phyloP scores from a whole-genome alignment of 768 basidiomycete species.

The Mycena indigotica region DNA sequence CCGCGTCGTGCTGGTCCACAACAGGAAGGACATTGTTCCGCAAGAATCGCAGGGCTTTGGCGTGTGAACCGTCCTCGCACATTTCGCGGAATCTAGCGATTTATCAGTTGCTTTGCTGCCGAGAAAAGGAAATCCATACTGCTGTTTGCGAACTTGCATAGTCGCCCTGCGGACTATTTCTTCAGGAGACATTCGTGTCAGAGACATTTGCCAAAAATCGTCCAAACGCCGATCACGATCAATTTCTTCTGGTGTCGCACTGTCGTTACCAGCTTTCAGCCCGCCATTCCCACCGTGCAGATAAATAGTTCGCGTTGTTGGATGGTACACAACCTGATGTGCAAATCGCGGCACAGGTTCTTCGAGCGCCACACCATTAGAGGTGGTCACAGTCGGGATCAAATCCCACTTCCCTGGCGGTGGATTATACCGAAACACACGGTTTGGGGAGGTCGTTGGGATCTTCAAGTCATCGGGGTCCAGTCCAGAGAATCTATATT shows the following conservation, averaged over 20 bases:
- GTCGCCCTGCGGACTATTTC: slow-evolving; percentile 66
- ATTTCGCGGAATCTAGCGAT: slow-evolving; percentile 74
- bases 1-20: slow-evolving; percentile 66
- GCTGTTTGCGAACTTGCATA: slow-evolving; percentile 69
- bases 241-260: slow-evolving; percentile 27
- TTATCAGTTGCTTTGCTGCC: too few species aligned
- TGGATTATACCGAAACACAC: slow-evolving; percentile 66
- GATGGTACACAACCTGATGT: slow-evolving; percentile 77
- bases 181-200: slow-evolving; percentile 60
- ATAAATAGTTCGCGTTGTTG: slow-evolving; percentile 54
- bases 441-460: slow-evolving; percentile 54
- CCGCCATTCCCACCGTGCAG: slow-evolving; percentile 82
- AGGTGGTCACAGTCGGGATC: slow-evolving; percentile 42
- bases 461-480: slow-evolving; percentile 47
- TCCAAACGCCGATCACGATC: slow-evolving; percentile 56
- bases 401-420: slow-evolving; percentile 67
- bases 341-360: slow-evolving; percentile 70
- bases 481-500: slow-evolving; percentile 62
- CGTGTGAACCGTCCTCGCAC: slow-evolving; percentile 61
- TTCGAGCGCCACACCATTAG: slow-evolving; percentile 26
- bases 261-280: slow-evolving; percentile 8
- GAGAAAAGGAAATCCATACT: slow-evolving; percentile 45
- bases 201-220: slow-evolving; percentile 78
- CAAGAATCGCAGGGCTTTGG: slow-evolving; percentile 72
- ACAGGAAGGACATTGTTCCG: slow-evolving; percentile 69